These are phyloP conservation scores for Colletotrichum cereale DNA, from an alignment of 2,329 filamentous ascomycete species.

Conservation along the genomic window DNA sequence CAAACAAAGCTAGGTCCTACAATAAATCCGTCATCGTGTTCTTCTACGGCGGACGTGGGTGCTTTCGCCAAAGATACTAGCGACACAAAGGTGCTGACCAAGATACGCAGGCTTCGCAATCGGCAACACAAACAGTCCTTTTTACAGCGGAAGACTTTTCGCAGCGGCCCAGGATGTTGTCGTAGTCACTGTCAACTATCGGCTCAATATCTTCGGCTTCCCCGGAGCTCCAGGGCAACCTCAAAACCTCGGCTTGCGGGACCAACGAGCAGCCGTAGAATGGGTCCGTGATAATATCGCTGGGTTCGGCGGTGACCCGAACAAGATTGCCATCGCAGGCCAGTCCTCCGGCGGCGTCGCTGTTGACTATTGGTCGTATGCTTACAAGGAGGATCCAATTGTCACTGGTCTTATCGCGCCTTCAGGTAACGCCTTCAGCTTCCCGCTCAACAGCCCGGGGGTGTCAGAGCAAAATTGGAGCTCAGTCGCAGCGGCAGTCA, in stretches of 20 bases:
- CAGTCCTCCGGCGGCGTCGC: conserved; percentile 57
- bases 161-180: conserved; percentile 58
- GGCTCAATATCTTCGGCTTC: conserved; percentile 58
- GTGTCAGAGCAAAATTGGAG: conserved; percentile 57
- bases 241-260: conserved; percentile 60
- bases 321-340: conserved; percentile 56
- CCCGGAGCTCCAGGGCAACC: conserved; percentile 47
- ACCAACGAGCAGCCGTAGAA: conserved; percentile 63
- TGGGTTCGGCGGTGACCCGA: conserved; percentile 59
- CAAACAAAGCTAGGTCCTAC: accelerated
- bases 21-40: conserved; percentile 54
- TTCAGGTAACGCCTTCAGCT: conserved; percentile 61
- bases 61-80: accelerated
- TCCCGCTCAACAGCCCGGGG: conserved; percentile 53
- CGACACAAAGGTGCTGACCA: neutral
- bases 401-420: conserved; percentile 59
- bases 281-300: conserved; percentile 62
- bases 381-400: conserved; percentile 63
- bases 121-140: conserved; percentile 52
- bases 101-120: conserved; percentile 41
- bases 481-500: conserved; percentile 55
- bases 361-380: conserved; percentile 62
- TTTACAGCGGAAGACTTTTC: conserved; percentile 58
- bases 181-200: conserved; percentile 62
- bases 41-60: conserved; percentile 51